These are phyloP conservation scores for Hymenochaete sp. DNA, from an alignment of 1,284 basidiomycete species.

Conservation along the genomic window DNA sequence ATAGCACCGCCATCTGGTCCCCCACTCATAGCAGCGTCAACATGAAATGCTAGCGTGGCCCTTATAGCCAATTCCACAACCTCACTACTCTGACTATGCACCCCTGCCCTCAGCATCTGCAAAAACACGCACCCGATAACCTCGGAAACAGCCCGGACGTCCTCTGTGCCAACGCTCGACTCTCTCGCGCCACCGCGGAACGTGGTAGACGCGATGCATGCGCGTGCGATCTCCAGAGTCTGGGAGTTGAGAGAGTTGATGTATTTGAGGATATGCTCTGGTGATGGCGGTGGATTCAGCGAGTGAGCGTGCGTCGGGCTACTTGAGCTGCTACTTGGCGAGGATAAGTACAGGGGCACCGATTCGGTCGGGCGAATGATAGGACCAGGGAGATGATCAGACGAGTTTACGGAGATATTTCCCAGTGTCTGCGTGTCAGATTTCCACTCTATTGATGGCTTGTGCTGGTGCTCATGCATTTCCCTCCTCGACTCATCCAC, in stretches of 20 bases:
- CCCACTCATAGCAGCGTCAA: slow-evolving; percentile 6
- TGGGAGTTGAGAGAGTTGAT: slow-evolving; percentile 8
- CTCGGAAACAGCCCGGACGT: slow-evolving; percentile 10
- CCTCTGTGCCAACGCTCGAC: slow-evolving; percentile 11
- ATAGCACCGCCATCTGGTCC: slow-evolving; percentile 6
- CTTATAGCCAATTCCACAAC: slow-evolving; percentile 8
- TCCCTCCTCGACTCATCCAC: not conserved
- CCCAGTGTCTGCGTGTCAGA: slow-evolving; percentile 2
- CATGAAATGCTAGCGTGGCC: slow-evolving; percentile 9
- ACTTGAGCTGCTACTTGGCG: too few relatives aligned
- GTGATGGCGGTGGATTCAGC: not conserved
- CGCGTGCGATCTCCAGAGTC: slow-evolving; percentile 8
- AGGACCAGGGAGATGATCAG: not conserved
- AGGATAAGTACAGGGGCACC: too few relatives aligned
- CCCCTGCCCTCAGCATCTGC: slow-evolving; percentile 10
- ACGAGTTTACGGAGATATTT: slow-evolving; percentile 4
- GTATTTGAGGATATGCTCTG: slow-evolving; percentile 8
- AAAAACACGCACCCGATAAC: slow-evolving; percentile 13
- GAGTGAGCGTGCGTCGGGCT: too few relatives aligned
- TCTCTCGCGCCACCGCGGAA: slow-evolving; percentile 10
- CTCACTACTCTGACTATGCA: slow-evolving; percentile 13
- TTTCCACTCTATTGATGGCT: not conserved
- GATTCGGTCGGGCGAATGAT: not conserved
- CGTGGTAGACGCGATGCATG: slow-evolving; percentile 10
- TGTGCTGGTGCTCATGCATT: not conserved